Conservation (phyloP, 352 stramenopile genomes). For the Phytophthora melonis region DNA sequence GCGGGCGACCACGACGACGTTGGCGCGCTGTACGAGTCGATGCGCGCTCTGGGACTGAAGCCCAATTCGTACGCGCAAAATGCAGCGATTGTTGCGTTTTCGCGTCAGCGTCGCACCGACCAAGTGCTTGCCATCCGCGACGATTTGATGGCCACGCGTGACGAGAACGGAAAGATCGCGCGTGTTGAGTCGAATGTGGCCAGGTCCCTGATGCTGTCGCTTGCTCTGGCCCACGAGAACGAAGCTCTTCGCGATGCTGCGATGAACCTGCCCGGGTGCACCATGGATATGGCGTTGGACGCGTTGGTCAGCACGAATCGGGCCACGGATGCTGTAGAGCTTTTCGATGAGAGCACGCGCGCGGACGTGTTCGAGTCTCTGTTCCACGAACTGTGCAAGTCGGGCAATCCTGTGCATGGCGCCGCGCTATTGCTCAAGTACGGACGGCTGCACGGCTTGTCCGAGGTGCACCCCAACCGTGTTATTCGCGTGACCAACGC, state of each 20-base stretch:
- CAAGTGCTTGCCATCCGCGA: slow-evolving; percentile 69
- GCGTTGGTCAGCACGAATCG: slow-evolving; percentile 52
- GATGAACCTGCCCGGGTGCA: slow-evolving; percentile 52
- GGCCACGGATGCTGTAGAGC: slow-evolving; percentile 53
- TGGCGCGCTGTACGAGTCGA: slow-evolving; percentile 77
- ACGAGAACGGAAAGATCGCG: slow-evolving; percentile 24
- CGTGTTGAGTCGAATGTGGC: slow-evolving; percentile 56
- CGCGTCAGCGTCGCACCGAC: slow-evolving; percentile 57
- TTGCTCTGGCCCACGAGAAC: slow-evolving; percentile 67
- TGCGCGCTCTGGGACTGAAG: slow-evolving; percentile 61
- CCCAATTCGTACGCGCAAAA: slow-evolving; percentile 86
- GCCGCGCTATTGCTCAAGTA: slow-evolving; percentile 71
- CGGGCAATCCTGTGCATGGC: slow-evolving; percentile 44
- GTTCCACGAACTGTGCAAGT: slow-evolving; percentile 50
- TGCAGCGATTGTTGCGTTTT: slow-evolving; percentile 78
- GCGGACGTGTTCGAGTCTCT: slow-evolving; percentile 44
- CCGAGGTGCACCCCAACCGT: slow-evolving; percentile 41
- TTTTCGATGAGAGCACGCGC: slow-evolving; percentile 53
- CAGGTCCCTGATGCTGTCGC: slow-evolving; percentile 70
- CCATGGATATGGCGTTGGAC: slow-evolving; percentile 48
- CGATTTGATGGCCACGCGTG: slow-evolving; percentile 37
- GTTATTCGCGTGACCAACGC: slow-evolving; percentile 60
- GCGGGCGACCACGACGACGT: slow-evolving; percentile 81
- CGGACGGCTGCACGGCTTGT: slow-evolving; percentile 53
- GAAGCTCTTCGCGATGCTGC: slow-evolving; percentile 51